phyloP scores from a whole-genome alignment of 2,329 filamentous ascomycete genomes.

The Macrophomina pseudophaseolina region DNA sequence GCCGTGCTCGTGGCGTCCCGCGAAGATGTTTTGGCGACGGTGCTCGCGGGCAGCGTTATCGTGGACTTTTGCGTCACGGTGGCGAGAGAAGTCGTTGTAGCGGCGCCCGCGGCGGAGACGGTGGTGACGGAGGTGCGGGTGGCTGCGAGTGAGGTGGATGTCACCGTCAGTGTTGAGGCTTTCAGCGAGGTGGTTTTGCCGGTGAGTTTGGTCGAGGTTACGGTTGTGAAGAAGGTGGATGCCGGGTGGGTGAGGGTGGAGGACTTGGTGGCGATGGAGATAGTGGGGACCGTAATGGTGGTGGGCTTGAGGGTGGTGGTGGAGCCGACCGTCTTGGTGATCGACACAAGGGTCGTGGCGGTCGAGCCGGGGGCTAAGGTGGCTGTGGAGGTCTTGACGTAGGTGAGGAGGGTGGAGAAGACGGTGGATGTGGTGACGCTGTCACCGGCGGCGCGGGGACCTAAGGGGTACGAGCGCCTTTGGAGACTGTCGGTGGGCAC shows the following conservation, averaged over 20 bases:
- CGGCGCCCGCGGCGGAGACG: conserved; percentile 28
- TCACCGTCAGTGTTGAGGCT: neutral
- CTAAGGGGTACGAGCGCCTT: conserved; percentile 26
- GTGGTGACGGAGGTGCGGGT: conserved; percentile 31
- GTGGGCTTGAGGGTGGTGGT: conserved; percentile 32
- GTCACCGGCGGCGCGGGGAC: conserved; percentile 29
- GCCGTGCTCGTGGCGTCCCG: neutral
- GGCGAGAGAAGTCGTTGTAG: conserved; percentile 29
- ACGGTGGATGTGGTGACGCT: conserved; percentile 34
- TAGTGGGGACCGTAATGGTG: neutral
- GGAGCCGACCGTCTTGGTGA: conserved; percentile 32
- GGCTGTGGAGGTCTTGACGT: conserved; percentile 31
- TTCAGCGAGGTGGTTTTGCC: conserved; percentile 2
- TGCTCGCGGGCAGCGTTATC: neutral
- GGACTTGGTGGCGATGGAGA: conserved; percentile 28
- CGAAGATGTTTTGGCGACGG: no score
- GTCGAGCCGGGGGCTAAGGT: conserved; percentile 29
- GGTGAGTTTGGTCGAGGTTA: neutral
- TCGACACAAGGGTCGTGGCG: conserved; percentile 32
- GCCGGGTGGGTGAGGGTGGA: conserved; percentile 8
- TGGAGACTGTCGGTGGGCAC: conserved; percentile 34
- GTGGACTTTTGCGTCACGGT: neutral
- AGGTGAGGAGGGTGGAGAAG: conserved; percentile 35
- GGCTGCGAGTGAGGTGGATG: conserved; percentile 22
- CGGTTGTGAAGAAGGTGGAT: neutral